These are phyloP conservation scores for Castanea crenata DNA, from an alignment of 306 rosid genomes.

Conservation along the genomic window DNA sequence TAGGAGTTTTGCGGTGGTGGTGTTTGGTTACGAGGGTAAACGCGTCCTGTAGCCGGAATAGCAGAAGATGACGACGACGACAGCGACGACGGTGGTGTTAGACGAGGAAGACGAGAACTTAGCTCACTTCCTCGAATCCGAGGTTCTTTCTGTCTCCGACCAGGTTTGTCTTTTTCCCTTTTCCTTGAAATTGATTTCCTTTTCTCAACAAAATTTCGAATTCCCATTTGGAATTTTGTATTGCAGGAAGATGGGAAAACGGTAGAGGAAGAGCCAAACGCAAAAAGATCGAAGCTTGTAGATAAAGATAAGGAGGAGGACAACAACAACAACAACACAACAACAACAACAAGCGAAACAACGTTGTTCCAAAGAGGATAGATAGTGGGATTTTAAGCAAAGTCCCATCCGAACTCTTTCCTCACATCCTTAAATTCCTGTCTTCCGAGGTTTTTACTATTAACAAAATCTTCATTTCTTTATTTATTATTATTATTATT, in stretches of 20 bases:
- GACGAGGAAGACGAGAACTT: slow-evolving; percentile 82
- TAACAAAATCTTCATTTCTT: neutral
- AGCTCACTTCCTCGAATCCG: slow-evolving; percentile 80
- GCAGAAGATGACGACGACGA: slow-evolving; percentile 34
- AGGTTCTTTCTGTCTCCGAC: slow-evolving; percentile 73
- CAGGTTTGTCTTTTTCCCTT: slow-evolving; percentile 25
- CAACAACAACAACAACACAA: neutral
- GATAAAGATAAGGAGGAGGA: slow-evolving; percentile 28
- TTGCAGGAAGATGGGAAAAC: slow-evolving; percentile 54
- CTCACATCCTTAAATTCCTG: slow-evolving; percentile 80
- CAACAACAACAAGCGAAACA: slow-evolving; percentile 4
- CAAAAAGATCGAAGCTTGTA: slow-evolving; percentile 46
- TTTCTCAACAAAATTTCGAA: neutral
- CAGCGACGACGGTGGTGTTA: slow-evolving; percentile 38
- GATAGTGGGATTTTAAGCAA: slow-evolving; percentile 67
- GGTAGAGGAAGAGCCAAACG: slow-evolving; percentile 38
- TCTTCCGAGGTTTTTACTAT: slow-evolving; percentile 63
- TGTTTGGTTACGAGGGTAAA: slow-evolving; percentile 1
- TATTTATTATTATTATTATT: neutral
- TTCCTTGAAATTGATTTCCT: neutral
- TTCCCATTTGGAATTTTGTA: too few species aligned
- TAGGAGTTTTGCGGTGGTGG: neutral
- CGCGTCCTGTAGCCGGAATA: neutral
- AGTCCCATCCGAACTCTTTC: slow-evolving; percentile 81
- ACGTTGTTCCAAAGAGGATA: slow-evolving; percentile 39